Percentiles rank a stretch among this genome's conserved stretches.
Conservation (phyloP, 1,139 yeast genomes). For the Diutina mesorugosa region DNA sequence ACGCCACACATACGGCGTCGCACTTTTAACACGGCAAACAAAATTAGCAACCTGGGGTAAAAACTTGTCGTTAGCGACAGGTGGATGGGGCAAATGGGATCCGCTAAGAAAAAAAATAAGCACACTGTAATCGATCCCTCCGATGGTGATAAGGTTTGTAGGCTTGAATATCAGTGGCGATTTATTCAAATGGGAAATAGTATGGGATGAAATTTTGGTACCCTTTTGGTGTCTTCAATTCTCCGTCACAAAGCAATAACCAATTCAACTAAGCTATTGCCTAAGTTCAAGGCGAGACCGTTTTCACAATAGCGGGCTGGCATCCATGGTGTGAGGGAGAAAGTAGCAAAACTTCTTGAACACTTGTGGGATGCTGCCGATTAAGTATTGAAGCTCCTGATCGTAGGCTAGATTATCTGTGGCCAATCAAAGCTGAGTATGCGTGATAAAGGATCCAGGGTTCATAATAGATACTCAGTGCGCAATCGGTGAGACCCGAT, state of each 20-base stretch:
- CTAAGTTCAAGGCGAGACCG: too few relatives aligned
- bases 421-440: not conserved
- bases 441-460: not conserved
- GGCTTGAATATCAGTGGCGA: too few relatives aligned
- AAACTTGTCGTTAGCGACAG: not conserved
- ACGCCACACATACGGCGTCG: not conserved
- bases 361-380: not conserved
- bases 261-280: too few relatives aligned
- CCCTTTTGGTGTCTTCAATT: too few relatives aligned
- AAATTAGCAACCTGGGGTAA: not conserved
- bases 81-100: not conserved
- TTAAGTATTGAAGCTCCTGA: not conserved
- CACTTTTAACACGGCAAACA: not conserved
- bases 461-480: not conserved
- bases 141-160: too few relatives aligned
- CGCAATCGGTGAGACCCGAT: not conserved
- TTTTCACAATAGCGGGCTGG: too few relatives aligned
- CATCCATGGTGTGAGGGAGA: not conserved
- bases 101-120: too few relatives aligned
- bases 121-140: too few relatives aligned
- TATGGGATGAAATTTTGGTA: too few relatives aligned
- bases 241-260: too few relatives aligned
- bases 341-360: too few relatives aligned
- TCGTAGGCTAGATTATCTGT: not conserved
- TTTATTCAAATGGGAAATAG: too few relatives aligned